phyloP scores from a whole-genome alignment of 106 monocot species.

The Platanthera zijinensis region DNA sequence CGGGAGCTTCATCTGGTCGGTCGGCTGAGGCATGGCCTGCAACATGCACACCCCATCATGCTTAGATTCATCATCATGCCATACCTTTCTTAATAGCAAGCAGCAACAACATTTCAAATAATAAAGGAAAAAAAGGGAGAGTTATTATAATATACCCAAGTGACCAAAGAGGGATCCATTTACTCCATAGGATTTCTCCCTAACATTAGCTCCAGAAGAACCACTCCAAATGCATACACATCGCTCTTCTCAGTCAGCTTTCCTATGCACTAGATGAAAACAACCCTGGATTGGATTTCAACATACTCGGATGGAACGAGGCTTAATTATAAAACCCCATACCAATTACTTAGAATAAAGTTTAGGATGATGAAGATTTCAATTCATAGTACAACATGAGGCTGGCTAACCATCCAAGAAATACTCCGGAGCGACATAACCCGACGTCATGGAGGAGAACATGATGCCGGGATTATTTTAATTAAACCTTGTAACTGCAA shows the following conservation, averaged over 20 bases:
- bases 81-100: too few relatives aligned
- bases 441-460: constrained; percentile 52
- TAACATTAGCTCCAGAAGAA: constrained; percentile 82
- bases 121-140: not conserved
- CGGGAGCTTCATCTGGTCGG: constrained; percentile 76
- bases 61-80: not conserved
- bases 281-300: not conserved
- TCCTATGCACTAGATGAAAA: constrained; percentile 20
- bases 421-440: constrained; percentile 84
- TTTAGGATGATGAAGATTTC: too few relatives aligned
- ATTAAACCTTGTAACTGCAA: constrained; percentile 51
- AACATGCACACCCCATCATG: not conserved
- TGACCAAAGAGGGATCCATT: constrained; percentile 52
- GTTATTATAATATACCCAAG: constrained; percentile 54
- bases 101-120: not conserved
- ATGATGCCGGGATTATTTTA: constrained; percentile 40
- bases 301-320: not conserved
- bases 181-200: constrained; percentile 59
- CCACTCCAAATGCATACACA: constrained; percentile 91
- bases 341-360: too few relatives aligned
- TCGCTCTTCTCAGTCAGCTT: constrained; percentile 95
- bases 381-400: too few relatives aligned
- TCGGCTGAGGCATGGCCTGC: constrained; percentile 95
- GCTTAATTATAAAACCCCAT: too few relatives aligned
- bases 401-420: constrained; percentile 60